Evolutionary conservation across 2,329 filamentous ascomycete genomes (phyloP), one percentile per base, ranked within the genome.

Genomic region (Colletotrichum siamense): DNA sequence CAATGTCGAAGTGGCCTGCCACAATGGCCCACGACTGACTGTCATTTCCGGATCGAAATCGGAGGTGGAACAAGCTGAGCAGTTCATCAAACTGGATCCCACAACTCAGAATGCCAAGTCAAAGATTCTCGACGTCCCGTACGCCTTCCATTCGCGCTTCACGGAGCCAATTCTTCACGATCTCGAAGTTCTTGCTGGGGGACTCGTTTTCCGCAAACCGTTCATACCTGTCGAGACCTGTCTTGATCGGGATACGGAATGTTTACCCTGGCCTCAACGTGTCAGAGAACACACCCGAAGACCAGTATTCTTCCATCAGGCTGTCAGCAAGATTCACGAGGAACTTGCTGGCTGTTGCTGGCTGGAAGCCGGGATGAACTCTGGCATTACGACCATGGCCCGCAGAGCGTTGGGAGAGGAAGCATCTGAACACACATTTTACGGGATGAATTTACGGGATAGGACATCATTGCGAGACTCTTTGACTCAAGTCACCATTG

Each of bases 111-210:
- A n/a, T 61, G 12, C 24, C 24, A n/a, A 80, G 65, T 71, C 16
- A 28, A 89, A 88, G 78, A 78, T 79, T 6, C 83, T 90, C 0
- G 82, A 85, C 15, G 86, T 88, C 2, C 87, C 87, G 0, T 84
- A 90, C 71, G 88, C 86, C 0, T 90, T 89, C 78, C 89, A 90
- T 77, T 89, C 85, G 0, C 64, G 70, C 0, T 80, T 90, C 0
- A 84, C 87, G 0, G 86, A 89, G 0, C 65, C 75, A 0, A 65
- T 89, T 1, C 66, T 83, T 9, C 18, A 62, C 1, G 49, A 75
- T 1, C 79, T 87, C 2, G 78, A 79, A 16, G 28, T 77, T 2
- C 34, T 84, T 4, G 85, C 78, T 0, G 68, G 80, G 6, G 32
- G 15, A 8, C 24, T 72, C 15, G 28, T 10, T 13, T 67, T 72